Percentiles rank a stretch among this genome's conserved stretches.
Conservation (phyloP, 2,329 filamentous ascomycete genomes). For the Podosphaera fusca region DNA sequence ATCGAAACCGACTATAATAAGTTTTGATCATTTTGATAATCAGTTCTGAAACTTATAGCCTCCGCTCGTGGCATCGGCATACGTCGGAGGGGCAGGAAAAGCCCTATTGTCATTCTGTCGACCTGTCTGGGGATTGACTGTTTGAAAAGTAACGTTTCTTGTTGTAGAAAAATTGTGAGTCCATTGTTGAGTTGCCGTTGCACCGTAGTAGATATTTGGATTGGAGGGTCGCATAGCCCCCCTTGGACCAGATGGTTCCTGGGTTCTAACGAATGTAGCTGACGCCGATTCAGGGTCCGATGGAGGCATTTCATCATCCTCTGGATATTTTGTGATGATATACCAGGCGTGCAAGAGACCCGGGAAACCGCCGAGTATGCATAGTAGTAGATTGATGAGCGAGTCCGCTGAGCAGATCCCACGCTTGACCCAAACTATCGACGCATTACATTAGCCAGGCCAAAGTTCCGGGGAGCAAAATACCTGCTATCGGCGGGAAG, state of each 20-base stretch:
- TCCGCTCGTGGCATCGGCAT: slow-evolving; percentile 71
- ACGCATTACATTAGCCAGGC: not conserved
- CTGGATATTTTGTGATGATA: slow-evolving; percentile 80
- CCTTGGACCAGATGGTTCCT: slow-evolving; percentile 20
- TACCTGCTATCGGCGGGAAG: slow-evolving; percentile 42
- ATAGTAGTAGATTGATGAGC: slow-evolving; percentile 85
- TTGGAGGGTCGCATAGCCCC: slow-evolving; percentile 10
- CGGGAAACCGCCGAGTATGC: slow-evolving; percentile 54
- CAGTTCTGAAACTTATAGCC: slow-evolving; percentile 66
- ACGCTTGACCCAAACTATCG: slow-evolving; percentile 78
- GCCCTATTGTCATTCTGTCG: slow-evolving; percentile 10
- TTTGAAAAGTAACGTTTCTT: slow-evolving; percentile 13
- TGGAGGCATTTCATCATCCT: slow-evolving; percentile 32
- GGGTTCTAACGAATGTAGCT: slow-evolving; percentile 61
- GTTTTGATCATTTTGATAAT: not conserved
- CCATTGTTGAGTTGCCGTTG: slow-evolving; percentile 14
- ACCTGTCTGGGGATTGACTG: slow-evolving; percentile 12
- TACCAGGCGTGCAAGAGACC: slow-evolving; percentile 94
- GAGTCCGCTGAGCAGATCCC: slow-evolving; percentile 85
- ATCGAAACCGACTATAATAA: slow-evolving; percentile 8
- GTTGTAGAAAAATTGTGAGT: slow-evolving; percentile 9
- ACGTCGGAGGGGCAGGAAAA: slow-evolving; percentile 47
- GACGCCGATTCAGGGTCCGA: slow-evolving; percentile 30
- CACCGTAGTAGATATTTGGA: slow-evolving; percentile 7
- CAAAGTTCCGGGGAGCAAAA: slow-evolving; percentile 9